Conservation (phyloP, 2,329 filamentous ascomycete species). For the Hypoxylon sp. region DNA sequence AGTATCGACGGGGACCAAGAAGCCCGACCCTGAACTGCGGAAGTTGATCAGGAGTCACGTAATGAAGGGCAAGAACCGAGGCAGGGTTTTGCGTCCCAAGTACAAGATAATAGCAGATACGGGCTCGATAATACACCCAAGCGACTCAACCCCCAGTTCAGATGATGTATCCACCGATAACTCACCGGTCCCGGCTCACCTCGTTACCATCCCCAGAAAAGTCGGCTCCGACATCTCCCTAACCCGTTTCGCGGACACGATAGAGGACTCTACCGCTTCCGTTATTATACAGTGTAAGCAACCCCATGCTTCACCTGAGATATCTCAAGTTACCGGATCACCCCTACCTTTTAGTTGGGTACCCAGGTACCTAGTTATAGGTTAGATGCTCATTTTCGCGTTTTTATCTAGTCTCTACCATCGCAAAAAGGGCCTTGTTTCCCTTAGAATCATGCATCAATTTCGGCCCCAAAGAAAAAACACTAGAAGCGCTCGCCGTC, state of each 20-base stretch:
- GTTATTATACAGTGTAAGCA: constrained; percentile 53
- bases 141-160: background rate
- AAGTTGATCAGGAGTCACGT: constrained; percentile 60
- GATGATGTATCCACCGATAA: background rate
- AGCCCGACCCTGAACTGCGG: constrained; percentile 52
- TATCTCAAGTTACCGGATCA: no score
- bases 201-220: constrained; percentile 29
- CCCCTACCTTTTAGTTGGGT: background rate
- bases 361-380: background rate
- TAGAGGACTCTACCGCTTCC: constrained; percentile 49
- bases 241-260: constrained; percentile 48
- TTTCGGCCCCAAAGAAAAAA: constrained; percentile 48
- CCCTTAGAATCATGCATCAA: constrained; percentile 54
- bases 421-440: constrained; percentile 55
- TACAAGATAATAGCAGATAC: constrained; percentile 2
- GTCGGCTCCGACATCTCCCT: constrained; percentile 47
- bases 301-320: background rate
- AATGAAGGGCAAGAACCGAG: constrained; percentile 61
- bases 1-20: constrained; percentile 50
- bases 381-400: background rate
- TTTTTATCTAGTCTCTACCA: constrained; percentile 50
- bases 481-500: constrained; percentile 53
- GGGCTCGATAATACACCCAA: background rate
- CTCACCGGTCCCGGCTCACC: constrained; percentile 4
- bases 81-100: constrained; percentile 42